Evolutionary conservation across 2,329 filamentous ascomycete species (phyloP).

Genomic region (Rhynchosporium secalis): DNA sequence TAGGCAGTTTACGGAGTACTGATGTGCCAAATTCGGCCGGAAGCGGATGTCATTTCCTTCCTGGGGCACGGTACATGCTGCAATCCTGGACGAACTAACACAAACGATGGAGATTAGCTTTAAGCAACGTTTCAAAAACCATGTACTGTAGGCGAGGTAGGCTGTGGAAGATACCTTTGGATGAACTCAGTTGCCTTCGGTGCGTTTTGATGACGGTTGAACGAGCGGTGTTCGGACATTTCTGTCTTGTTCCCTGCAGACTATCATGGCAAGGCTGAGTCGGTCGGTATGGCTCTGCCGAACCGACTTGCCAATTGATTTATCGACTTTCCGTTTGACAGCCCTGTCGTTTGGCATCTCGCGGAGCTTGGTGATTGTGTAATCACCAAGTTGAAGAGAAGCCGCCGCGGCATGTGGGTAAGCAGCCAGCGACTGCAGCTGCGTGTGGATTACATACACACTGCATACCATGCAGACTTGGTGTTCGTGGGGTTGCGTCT

Average conservation of each 20-base stretch:
- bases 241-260: slow-evolving; percentile 1
- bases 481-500: slow-evolving; percentile 9
- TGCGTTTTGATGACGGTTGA: background rate
- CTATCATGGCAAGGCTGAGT: background rate
- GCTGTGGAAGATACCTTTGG: background rate
- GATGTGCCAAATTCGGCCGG: slow-evolving; percentile 1
- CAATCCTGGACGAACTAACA: background rate
- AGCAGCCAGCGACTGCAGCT: slow-evolving; percentile 6
- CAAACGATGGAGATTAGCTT: background rate
- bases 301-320: background rate
- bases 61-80: background rate
- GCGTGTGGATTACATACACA: slow-evolving; percentile 11
- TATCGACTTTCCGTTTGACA: background rate
- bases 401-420: slow-evolving; percentile 4
- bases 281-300: slow-evolving; percentile 4
- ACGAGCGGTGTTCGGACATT: background rate
- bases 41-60: slow-evolving; percentile 3
- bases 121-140: background rate
- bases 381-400: slow-evolving; percentile 1
- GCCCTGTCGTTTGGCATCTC: background rate
- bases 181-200: slow-evolving; percentile 1
- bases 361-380: background rate
- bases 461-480: background rate
- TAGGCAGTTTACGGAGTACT: background rate
- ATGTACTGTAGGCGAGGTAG: background rate